phyloP scores from a whole-genome alignment of 1,139 yeast species.

The Blastobotrys malaysiensis region DNA sequence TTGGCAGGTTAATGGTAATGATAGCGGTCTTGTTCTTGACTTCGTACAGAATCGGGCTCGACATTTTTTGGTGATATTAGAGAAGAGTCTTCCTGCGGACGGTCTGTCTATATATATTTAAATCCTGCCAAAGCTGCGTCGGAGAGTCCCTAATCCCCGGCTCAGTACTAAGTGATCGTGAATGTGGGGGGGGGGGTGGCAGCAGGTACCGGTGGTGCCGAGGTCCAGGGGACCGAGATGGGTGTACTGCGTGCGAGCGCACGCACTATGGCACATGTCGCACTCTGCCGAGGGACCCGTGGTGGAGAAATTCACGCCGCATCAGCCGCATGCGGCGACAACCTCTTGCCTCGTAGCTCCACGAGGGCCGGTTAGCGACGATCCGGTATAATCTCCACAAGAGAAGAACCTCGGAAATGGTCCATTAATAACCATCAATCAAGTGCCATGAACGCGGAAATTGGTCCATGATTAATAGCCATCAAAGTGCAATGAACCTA shows the following conservation, averaged over 20 bases:
- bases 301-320: not conserved
- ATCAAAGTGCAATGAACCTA: too few relatives aligned
- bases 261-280: not conserved
- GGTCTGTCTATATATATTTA: not conserved
- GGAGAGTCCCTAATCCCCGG: not conserved
- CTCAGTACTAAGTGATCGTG: not conserved
- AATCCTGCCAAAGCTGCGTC: not conserved
- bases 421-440: too few relatives aligned
- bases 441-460: too few relatives aligned
- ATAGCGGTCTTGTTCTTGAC: constrained; percentile 53
- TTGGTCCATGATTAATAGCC: too few relatives aligned
- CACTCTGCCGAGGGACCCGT: not conserved
- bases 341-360: too few relatives aligned
- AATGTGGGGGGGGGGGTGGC: too few relatives aligned
- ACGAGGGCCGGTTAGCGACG: too few relatives aligned
- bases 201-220: not conserved
- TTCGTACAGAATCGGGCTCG: constrained; percentile 29
- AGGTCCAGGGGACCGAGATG: not conserved
- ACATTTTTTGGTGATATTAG: too few relatives aligned
- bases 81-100: not conserved
- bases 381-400: too few relatives aligned
- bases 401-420: too few relatives aligned
- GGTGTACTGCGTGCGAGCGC: not conserved
- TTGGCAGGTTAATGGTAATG: constrained; percentile 64
- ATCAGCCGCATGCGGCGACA: not conserved